These are phyloP conservation scores for Rugosomyces carneus DNA, from an alignment of 1,284 basidiomycete species.

Conservation along the genomic window DNA sequence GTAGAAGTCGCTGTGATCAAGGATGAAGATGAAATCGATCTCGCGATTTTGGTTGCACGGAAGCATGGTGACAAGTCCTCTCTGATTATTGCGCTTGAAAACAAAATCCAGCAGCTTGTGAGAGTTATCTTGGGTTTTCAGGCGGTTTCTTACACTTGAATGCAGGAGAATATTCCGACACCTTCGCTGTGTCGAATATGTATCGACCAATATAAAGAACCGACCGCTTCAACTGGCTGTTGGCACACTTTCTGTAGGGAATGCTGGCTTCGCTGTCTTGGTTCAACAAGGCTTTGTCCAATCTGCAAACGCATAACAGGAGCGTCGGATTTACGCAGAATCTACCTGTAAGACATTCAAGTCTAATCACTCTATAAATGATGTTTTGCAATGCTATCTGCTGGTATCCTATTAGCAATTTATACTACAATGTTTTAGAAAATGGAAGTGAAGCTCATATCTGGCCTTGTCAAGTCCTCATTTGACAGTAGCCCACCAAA, in stretches of 20 bases:
- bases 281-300: constrained; percentile 74
- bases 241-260: constrained; percentile 79
- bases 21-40: constrained; percentile 43
- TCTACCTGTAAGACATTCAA: constrained; percentile 41
- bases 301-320: constrained; percentile 79
- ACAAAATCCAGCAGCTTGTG: constrained; percentile 54
- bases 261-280: constrained; percentile 75
- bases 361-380: neutral
- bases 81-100: constrained; percentile 51
- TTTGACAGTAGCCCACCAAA: constrained; percentile 36
- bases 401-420: neutral
- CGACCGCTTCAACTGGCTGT: constrained; percentile 76
- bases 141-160: too few species aligned
- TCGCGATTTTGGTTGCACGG: constrained; percentile 43
- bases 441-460: constrained; percentile 50
- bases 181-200: constrained; percentile 67
- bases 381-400: neutral
- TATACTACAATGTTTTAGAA: constrained; percentile 2
- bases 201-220: constrained; percentile 67
- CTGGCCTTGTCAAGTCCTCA: constrained; percentile 74
- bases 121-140: too few species aligned
- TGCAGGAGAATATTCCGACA: constrained; percentile 42
- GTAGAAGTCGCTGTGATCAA: constrained; percentile 37
- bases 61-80: constrained; percentile 40
- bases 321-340: constrained; percentile 61